These are phyloP conservation scores for Rehmannia glutinosa DNA, from an alignment of 257 asterid genomes.

Conservation along the genomic window DNA sequence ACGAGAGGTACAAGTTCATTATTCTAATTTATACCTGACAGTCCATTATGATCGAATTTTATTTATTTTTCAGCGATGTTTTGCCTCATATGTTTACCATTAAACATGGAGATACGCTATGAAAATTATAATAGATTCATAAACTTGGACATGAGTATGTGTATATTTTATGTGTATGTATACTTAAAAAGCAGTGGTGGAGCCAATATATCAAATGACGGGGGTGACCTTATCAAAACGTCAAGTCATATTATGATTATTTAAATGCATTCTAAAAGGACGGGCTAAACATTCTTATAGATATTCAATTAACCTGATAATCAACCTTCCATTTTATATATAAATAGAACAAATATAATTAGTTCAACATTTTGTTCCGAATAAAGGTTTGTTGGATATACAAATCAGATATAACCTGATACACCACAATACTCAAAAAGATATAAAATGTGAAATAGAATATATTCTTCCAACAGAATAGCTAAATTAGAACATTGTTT, in stretches of 20 bases:
- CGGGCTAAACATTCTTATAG: background rate
- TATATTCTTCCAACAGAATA: background rate
- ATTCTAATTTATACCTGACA: background rate
- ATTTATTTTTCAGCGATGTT: background rate
- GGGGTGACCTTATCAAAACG: background rate
- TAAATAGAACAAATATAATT: background rate
- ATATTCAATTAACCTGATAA: background rate
- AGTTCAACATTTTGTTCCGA: background rate
- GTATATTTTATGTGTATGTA: background rate
- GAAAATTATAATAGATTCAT: background rate
- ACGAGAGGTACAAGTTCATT: background rate
- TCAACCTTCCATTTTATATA: background rate
- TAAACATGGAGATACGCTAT: background rate
- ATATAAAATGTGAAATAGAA: background rate
- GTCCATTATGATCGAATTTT: background rate
- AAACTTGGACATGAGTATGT: background rate
- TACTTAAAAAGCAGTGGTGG: background rate
- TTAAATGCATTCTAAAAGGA: background rate
- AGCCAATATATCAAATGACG: background rate
- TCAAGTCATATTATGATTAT: background rate
- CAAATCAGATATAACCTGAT: background rate
- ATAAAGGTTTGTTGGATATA: background rate
- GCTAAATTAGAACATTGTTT: background rate
- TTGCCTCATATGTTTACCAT: background rate
- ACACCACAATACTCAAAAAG: background rate